Evolutionary conservation across 805 yeast genomes (phyloP).

Genomic region (Candida namnaoensis): DNA sequence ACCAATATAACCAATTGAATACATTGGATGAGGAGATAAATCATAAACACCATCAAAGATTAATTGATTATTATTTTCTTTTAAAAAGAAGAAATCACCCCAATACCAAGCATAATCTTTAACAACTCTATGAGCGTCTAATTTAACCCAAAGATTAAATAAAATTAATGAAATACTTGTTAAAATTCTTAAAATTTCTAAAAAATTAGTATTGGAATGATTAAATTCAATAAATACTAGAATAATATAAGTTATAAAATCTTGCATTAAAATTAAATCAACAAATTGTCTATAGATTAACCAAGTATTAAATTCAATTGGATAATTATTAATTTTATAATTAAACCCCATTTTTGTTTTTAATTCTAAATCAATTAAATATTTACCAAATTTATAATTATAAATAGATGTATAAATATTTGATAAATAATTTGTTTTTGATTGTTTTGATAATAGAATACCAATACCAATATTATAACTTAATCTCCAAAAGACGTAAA

Average conservation of each 20-base stretch:
- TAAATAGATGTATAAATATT: too few species aligned
- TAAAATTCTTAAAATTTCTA: conserved; percentile 41
- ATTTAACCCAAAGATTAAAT: conserved; percentile 77
- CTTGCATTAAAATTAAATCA: conserved; percentile 78
- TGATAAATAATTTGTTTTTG: conserved; percentile 46
- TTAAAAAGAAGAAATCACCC: conserved; percentile 88
- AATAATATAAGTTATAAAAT: conserved; percentile 66
- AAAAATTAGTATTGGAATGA: conserved; percentile 32
- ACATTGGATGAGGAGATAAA: conserved; percentile 90
- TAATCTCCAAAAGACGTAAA: conserved; percentile 68
- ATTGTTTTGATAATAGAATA: conserved; percentile 53
- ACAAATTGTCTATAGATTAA: conserved; percentile 69
- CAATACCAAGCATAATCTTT: conserved; percentile 93
- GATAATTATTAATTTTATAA: conserved; percentile 32
- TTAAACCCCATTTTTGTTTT: conserved; percentile 33
- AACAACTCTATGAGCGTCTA: conserved; percentile 82
- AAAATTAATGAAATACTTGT: conserved; percentile 55
- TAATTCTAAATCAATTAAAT: conserved; percentile 36
- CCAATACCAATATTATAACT: conserved; percentile 81
- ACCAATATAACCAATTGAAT: conserved; percentile 82
- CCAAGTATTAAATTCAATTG: conserved; percentile 80
- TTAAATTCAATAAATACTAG: conserved; percentile 34
- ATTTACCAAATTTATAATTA: conserved; percentile 16
- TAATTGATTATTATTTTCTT: conserved; percentile 53
- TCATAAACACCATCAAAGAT: conserved; percentile 87